These are phyloP conservation scores for Trichothecium roseum DNA, from an alignment of 2,329 filamentous ascomycete species.

Conservation along the genomic window DNA sequence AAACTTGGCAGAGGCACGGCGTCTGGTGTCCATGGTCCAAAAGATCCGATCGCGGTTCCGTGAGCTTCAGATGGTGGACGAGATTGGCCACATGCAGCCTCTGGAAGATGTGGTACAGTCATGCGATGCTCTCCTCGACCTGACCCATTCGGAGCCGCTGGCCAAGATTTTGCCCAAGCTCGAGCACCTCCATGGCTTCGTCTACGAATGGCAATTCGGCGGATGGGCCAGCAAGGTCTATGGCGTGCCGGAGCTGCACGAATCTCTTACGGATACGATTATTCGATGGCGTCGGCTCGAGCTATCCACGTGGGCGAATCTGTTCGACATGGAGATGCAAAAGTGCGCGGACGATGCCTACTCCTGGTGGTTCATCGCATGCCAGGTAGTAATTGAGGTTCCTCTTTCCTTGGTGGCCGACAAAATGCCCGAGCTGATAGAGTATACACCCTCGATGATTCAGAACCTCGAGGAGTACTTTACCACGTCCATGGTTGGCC, in stretches of 20 bases:
- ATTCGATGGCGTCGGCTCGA: constrained; percentile 87
- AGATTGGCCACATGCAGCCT: constrained; percentile 63
- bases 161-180: constrained; percentile 77
- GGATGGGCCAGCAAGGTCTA: constrained; percentile 77
- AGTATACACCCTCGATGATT: constrained; percentile 61
- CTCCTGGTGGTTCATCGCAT: constrained; percentile 95
- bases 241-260: constrained; percentile 59
- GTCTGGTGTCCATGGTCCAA: constrained; percentile 58
- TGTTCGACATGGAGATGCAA: constrained; percentile 75
- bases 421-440: constrained; percentile 45
- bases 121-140: constrained; percentile 64
- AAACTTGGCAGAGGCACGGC: constrained; percentile 66
- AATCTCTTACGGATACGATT: constrained; percentile 68
- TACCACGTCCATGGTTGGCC: constrained; percentile 66
- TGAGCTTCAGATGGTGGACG: constrained; percentile 55
- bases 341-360: constrained; percentile 69
- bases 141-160: constrained; percentile 72
- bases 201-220: constrained; percentile 87
- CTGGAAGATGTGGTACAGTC: constrained; percentile 67
- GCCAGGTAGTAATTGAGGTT: constrained; percentile 74
- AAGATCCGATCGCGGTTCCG: constrained; percentile 63
- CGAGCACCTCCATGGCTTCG: constrained; percentile 74
- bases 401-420: constrained; percentile 53
- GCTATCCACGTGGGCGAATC: constrained; percentile 78
- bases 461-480: constrained; percentile 73